Conservation (phyloP, 805 yeast species). For the Huiozyma sinensis region DNA sequence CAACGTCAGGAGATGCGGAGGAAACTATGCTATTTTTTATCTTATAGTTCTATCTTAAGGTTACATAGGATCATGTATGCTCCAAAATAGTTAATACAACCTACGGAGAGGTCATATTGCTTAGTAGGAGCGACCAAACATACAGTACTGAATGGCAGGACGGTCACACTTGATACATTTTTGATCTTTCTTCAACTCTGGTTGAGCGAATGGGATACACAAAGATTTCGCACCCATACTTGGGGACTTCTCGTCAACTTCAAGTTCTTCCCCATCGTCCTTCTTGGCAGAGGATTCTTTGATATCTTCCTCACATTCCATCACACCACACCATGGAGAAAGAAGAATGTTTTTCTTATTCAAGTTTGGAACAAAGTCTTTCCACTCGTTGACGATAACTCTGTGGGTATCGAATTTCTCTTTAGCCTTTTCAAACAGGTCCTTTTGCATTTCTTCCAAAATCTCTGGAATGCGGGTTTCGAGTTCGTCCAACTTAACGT, state of each 20-base stretch:
- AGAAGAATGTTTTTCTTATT: slow-evolving; percentile 84
- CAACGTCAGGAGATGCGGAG: not conserved
- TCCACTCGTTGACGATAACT: slow-evolving; percentile 72
- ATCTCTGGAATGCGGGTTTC: slow-evolving; percentile 60
- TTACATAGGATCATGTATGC: not conserved
- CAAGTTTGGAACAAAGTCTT: slow-evolving; percentile 84
- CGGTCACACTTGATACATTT: slow-evolving; percentile 80
- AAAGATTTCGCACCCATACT: slow-evolving; percentile 98
- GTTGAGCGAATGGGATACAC: slow-evolving; percentile 94
- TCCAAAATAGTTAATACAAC: not conserved
- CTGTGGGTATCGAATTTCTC: slow-evolving; percentile 75
- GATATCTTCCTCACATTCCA: slow-evolving; percentile 93
- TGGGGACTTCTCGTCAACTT: slow-evolving; percentile 92
- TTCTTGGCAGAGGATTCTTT: slow-evolving; percentile 76
- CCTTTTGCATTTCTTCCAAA: slow-evolving; percentile 72
- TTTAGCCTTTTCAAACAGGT: slow-evolving; percentile 68
- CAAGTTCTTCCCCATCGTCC: slow-evolving; percentile 76
- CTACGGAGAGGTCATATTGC: not conserved
- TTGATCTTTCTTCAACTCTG: slow-evolving; percentile 63
- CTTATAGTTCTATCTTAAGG: too few species aligned
- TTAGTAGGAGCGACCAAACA: slow-evolving; percentile 95
- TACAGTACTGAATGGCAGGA: slow-evolving; percentile 70
- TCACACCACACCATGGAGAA: slow-evolving; percentile 96
- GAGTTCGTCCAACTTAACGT: slow-evolving; percentile 55
- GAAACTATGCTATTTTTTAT: not conserved